A percentile compares a stretch with the other conserved stretches of the same genome.
Evolutionary conservation across 176 grass and related monocot species (phyloP).

Genomic region (Oryza australiensis): DNA sequence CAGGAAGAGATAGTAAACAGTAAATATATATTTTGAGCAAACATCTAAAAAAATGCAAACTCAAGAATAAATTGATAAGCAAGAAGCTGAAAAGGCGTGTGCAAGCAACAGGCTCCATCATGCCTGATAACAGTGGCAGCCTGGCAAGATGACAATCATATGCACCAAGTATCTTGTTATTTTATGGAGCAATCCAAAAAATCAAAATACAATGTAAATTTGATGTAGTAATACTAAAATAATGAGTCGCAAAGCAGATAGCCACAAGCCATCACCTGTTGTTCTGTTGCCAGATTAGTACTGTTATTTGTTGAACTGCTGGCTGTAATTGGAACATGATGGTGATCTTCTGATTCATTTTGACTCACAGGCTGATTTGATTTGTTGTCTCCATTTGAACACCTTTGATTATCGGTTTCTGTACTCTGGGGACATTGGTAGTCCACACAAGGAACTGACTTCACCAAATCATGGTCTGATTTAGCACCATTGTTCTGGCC

Average conservation of each 20-base stretch:
- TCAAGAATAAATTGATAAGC: background rate
- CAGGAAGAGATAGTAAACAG: background rate
- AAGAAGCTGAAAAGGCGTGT: background rate
- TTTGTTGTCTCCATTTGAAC: constrained; percentile 33
- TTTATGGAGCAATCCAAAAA: background rate
- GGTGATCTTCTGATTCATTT: constrained; percentile 29
- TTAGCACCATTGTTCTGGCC: constrained; percentile 30
- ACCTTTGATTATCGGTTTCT: constrained; percentile 34
- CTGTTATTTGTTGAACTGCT: constrained; percentile 25
- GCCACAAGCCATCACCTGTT: constrained; percentile 26
- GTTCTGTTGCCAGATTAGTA: constrained; percentile 15
- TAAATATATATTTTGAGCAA: constrained; percentile 4
- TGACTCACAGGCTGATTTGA: constrained; percentile 29
- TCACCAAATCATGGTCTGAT: constrained; percentile 23
- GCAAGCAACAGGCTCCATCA: background rate
- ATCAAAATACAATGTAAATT: background rate
- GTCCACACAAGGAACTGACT: constrained; percentile 9
- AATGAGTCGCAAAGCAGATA: background rate
- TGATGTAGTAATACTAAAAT: background rate
- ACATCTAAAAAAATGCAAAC: constrained; percentile 25
- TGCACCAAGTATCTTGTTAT: background rate
- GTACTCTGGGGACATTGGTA: constrained; percentile 11
- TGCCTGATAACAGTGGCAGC: background rate
- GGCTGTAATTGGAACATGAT: constrained; percentile 32
- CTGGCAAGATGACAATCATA: constrained; percentile 15